Evolutionary conservation across 768 basidiomycete species (phyloP).

Genomic region (Mycena capillaripes): DNA sequence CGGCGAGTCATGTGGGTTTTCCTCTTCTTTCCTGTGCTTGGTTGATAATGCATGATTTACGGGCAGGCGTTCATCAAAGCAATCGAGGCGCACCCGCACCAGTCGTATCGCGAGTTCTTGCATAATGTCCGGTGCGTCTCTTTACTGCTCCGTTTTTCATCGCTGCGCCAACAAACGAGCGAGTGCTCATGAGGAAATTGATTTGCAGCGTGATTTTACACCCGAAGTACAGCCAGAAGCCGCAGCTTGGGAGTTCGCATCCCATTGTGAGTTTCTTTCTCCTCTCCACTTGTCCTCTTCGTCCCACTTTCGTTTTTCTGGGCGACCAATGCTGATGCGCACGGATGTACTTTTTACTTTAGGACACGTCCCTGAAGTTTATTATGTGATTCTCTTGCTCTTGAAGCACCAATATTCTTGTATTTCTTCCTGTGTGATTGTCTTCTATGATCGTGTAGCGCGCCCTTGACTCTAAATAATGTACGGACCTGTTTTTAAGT

Average conservation of each 20-base stretch:
- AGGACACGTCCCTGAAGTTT: too few species aligned
- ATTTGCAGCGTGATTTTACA: conserved; percentile 63
- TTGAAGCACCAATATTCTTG: too few species aligned
- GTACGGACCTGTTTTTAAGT: too few species aligned
- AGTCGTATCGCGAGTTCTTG: conserved; percentile 77
- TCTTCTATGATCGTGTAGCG: too few species aligned
- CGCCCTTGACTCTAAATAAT: too few species aligned
- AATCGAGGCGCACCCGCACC: conserved; percentile 63
- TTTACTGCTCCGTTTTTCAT: background rate
- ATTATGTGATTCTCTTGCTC: too few species aligned
- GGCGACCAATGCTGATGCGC: too few species aligned
- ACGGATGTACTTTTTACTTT: too few species aligned
- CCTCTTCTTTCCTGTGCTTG: background rate
- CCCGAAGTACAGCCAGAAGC: conserved; percentile 59
- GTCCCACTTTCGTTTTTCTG: too few species aligned
- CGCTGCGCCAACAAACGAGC: background rate
- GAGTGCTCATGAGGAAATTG: background rate
- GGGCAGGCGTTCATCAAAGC: conserved; percentile 77
- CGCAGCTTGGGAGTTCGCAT: conserved; percentile 41
- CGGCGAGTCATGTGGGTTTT: conserved; percentile 81
- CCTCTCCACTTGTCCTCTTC: too few species aligned
- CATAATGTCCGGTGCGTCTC: conserved; percentile 62
- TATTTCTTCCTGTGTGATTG: too few species aligned
- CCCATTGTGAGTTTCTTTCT: conserved; percentile 60
- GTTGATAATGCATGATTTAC: too few species aligned